These are phyloP conservation scores for Epichloe gansuensis DNA, from an alignment of 2,329 filamentous ascomycete genomes.

Conservation along the genomic window DNA sequence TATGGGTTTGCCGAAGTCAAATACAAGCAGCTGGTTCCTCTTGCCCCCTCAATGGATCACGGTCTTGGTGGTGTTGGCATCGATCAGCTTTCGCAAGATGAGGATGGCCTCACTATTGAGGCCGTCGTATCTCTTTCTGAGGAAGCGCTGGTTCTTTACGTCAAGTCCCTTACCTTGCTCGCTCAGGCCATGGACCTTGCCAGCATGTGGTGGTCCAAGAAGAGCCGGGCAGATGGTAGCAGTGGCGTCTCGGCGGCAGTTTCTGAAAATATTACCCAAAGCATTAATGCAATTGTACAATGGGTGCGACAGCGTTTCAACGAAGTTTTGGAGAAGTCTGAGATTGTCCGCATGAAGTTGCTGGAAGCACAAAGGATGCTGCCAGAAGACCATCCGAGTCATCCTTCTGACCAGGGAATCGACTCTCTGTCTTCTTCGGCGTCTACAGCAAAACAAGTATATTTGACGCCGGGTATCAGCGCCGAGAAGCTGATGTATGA, in stretches of 20 bases:
- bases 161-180: conserved; percentile 81
- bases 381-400: conserved; percentile 71
- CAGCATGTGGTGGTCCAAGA: conserved; percentile 78
- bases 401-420: conserved; percentile 63
- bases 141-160: conserved; percentile 88
- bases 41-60: conserved; percentile 66
- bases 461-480: conserved; percentile 76
- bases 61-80: conserved; percentile 49
- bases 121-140: conserved; percentile 80
- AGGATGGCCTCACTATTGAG: conserved; percentile 72
- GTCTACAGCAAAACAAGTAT: conserved; percentile 64
- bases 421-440: conserved; percentile 44
- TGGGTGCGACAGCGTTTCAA: conserved; percentile 94
- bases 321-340: conserved; percentile 90
- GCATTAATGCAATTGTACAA: conserved; percentile 88
- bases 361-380: conserved; percentile 74
- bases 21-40: conserved; percentile 88
- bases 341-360: conserved; percentile 80
- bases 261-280: conserved; percentile 42
- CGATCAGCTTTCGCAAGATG: conserved; percentile 41
- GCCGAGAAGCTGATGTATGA: conserved; percentile 98
- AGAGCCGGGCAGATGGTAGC: conserved; percentile 50
- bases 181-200: conserved; percentile 95
- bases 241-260: conserved; percentile 25
- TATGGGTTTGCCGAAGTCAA: conserved; percentile 98